Evolutionary conservation across 2,329 filamentous ascomycete genomes (phyloP).

Genomic region (Didymella glomerata): DNA sequence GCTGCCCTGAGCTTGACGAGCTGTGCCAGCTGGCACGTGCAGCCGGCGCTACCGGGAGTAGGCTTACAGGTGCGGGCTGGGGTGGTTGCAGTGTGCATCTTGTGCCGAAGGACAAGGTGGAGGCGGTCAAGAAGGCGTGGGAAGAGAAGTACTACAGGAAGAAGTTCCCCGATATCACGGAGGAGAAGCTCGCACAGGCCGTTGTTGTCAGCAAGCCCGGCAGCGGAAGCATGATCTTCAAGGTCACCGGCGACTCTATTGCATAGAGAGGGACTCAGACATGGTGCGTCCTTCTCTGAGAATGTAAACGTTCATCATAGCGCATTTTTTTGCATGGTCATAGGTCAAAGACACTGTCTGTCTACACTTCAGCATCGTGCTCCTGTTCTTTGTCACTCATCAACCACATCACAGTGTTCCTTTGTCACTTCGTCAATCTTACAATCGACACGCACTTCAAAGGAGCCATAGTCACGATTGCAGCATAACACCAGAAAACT

Average conservation of each 20-base stretch:
- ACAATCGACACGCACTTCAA: background rate
- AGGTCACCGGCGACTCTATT: conserved; percentile 44
- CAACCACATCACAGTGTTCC: background rate
- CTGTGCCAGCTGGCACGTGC: conserved; percentile 80
- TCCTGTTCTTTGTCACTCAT: background rate
- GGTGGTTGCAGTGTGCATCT: conserved; percentile 96
- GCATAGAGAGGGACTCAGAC: conserved; percentile 23
- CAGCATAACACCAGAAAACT: background rate
- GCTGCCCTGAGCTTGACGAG: conserved; percentile 88
- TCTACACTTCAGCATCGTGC: background rate
- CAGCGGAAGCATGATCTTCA: conserved; percentile 64
- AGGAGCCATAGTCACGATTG: background rate
- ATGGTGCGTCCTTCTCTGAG: too few relatives aligned
- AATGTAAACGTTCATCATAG: background rate
- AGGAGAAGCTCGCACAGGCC: conserved; percentile 78
- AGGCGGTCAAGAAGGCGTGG: conserved; percentile 78
- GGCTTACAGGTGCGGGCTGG: conserved; percentile 94
- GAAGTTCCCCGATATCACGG: conserved; percentile 70
- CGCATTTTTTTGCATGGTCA: conserved; percentile 2
- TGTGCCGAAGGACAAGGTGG: conserved; percentile 82
- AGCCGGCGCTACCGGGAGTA: conserved; percentile 83
- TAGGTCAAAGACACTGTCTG: background rate
- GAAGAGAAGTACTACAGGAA: conserved; percentile 83
- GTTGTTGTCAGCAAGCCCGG: conserved; percentile 91
- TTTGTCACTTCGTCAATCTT: background rate